A percentile compares a stretch with the other conserved stretches of the same genome.
Conservation (phyloP, 768 basidiomycete species). For the Tylopilus balloui region DNA sequence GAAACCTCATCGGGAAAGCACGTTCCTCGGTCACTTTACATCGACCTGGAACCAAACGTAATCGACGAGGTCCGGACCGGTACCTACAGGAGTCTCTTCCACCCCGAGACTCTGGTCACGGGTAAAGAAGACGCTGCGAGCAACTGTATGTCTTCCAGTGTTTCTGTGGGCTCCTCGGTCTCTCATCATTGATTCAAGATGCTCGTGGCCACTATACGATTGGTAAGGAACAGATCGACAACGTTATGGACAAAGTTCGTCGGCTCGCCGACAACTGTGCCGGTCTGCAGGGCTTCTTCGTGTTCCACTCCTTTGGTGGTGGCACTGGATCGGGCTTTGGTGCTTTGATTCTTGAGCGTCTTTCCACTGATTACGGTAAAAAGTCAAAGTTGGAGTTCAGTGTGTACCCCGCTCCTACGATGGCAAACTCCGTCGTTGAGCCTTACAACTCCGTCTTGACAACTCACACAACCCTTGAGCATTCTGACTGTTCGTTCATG, state of each 20-base stretch:
- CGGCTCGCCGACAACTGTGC: slow-evolving; percentile 94
- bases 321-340: slow-evolving; percentile 99
- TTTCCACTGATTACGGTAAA: slow-evolving; percentile 97
- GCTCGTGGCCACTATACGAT: slow-evolving; percentile 98
- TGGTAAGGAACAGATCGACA: slow-evolving; percentile 96
- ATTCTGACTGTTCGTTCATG: slow-evolving; percentile 99
- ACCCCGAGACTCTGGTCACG: slow-evolving; percentile 96
- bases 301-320: slow-evolving; percentile 99
- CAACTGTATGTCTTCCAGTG: slow-evolving; percentile 65
- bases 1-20: slow-evolving; percentile 96
- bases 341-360: slow-evolving; percentile 89
- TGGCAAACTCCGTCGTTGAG: slow-evolving; percentile 94
- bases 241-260: slow-evolving; percentile 92
- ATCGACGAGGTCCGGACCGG: slow-evolving; percentile 97
- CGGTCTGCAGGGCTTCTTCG: slow-evolving; percentile 98
- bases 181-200: slow-evolving; percentile 44
- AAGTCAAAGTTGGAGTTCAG: slow-evolving; percentile 99
- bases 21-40: slow-evolving; percentile 95
- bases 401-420: slow-evolving; percentile 90
- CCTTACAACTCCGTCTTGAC: slow-evolving; percentile 97
- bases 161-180: neutral
- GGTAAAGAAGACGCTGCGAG: slow-evolving; percentile 99
- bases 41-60: slow-evolving; percentile 96
- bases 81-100: slow-evolving; percentile 94
- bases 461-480: slow-evolving; percentile 97